phyloP scores from a whole-genome alignment of 306 rosid genomes.

The Luffa acutangula region DNA sequence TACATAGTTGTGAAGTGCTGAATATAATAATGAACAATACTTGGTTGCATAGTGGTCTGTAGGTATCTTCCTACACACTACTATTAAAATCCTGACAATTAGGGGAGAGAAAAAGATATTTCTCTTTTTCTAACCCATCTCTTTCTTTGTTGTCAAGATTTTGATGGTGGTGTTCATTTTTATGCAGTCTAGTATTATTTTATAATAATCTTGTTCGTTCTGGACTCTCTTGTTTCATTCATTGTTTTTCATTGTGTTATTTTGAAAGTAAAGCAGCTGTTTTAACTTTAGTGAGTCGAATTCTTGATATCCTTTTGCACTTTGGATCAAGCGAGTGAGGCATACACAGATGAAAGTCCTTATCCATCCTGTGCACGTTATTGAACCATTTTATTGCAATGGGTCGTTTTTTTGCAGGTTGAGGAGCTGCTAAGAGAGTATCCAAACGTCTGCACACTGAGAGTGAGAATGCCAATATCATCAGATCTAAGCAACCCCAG shows the following conservation, averaged over 20 bases:
- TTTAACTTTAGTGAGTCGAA: not conserved
- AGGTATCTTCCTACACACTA: too few species aligned
- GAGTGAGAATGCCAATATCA: conserved; percentile 72
- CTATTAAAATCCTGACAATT: too few species aligned
- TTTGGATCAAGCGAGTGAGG: not conserved
- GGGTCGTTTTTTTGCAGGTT: conserved; percentile 26
- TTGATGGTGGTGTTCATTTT: too few species aligned
- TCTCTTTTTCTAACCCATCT: too few species aligned
- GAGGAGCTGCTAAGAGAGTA: conserved; percentile 49
- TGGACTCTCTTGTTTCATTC: not conserved
- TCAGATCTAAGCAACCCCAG: conserved; percentile 63
- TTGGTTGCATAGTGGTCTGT: too few species aligned
- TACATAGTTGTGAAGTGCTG: not conserved
- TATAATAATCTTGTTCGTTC: not conserved
- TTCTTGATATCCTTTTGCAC: not conserved
- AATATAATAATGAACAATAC: too few species aligned
- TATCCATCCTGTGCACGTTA: not conserved
- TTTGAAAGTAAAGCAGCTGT: not conserved
- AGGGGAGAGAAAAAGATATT: too few species aligned
- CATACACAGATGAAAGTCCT: not conserved
- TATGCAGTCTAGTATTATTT: too few species aligned
- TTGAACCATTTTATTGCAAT: not conserved
- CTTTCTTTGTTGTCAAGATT: too few species aligned
- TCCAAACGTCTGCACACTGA: conserved; percentile 49
- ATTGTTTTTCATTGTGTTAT: not conserved